These are phyloP conservation scores for Phytophthora cryptogea DNA, from an alignment of 352 stramenopile genomes.

Conservation along the genomic window DNA sequence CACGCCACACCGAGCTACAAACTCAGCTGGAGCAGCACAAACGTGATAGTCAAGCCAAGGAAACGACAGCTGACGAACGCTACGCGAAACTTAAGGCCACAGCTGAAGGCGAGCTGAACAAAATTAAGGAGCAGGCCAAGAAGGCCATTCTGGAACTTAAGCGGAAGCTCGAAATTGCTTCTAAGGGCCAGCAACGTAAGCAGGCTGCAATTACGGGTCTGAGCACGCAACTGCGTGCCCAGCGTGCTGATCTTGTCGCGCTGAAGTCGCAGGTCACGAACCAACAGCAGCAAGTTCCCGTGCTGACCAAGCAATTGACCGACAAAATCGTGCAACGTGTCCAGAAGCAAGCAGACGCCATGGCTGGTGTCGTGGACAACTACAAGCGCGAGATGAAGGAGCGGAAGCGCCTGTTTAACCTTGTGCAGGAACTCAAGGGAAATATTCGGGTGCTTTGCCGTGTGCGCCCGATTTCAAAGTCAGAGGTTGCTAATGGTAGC, in stretches of 20 bases:
- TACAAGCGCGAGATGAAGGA: constrained; percentile 91
- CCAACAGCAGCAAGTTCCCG: constrained; percentile 62
- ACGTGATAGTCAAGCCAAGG: constrained; percentile 47
- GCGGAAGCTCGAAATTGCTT: constrained; percentile 65
- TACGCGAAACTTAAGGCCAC: constrained; percentile 80
- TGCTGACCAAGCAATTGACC: constrained; percentile 68
- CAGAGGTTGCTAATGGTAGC: constrained; percentile 66
- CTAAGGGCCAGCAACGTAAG: constrained; percentile 67
- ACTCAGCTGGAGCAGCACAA: constrained; percentile 59
- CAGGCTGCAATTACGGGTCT: constrained; percentile 45
- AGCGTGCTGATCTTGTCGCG: constrained; percentile 53
- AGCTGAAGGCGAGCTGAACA: constrained; percentile 72
- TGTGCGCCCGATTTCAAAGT: constrained; percentile 92
- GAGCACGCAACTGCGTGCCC: constrained; percentile 49
- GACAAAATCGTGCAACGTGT: constrained; percentile 76
- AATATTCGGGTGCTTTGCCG: constrained; percentile 98
- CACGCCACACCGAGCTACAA: constrained; percentile 38
- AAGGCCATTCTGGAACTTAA: constrained; percentile 87
- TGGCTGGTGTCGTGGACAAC: constrained; percentile 87
- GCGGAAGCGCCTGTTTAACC: constrained; percentile 93
- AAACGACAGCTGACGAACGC: constrained; percentile 62
- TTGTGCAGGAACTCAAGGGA: constrained; percentile 96
- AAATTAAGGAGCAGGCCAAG: constrained; percentile 90
- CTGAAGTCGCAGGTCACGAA: constrained; percentile 59
- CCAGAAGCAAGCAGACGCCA: constrained; percentile 74